Conservation (phyloP, 306 rosid species). For the Castanopsis chinensis region DNA sequence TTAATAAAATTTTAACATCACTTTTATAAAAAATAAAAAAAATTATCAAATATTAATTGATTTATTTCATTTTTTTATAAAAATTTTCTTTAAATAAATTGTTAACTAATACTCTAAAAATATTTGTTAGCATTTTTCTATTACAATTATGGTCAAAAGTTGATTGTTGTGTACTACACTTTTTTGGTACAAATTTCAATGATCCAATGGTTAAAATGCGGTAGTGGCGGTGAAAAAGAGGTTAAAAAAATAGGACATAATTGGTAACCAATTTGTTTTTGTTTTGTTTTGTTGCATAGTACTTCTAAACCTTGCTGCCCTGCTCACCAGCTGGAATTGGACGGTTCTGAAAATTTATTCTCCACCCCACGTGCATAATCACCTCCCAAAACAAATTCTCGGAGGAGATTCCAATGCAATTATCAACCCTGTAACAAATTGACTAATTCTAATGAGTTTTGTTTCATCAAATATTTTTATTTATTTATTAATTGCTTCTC, state of each 20-base stretch:
- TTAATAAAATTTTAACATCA: too few species aligned
- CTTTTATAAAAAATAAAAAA: too few species aligned
- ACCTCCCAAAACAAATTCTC: constrained; percentile 26
- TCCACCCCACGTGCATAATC: constrained; percentile 28
- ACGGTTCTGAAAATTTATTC: constrained; percentile 23
- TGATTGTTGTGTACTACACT: too few species aligned
- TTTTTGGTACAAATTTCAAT: too few species aligned
- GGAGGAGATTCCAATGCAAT: constrained; percentile 48
- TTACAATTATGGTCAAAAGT: too few species aligned
- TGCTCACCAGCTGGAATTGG: constrained; percentile 45
- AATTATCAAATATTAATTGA: too few species aligned
- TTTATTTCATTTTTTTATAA: too few species aligned
- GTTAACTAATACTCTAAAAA: too few species aligned
- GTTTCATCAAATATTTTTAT: too few species aligned
- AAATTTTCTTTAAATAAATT: too few species aligned
- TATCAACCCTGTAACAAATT: not conserved
- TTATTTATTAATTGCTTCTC: too few species aligned
- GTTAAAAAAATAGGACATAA: not conserved
- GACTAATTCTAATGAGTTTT: not conserved
- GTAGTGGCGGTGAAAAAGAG: constrained; percentile 24
- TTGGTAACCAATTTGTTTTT: not conserved
- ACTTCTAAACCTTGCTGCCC: not conserved
- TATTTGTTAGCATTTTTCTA: too few species aligned
- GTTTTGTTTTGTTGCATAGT: not conserved
- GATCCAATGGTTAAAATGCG: constrained; percentile 16